phyloP scores from a whole-genome alignment of 2,329 filamentous ascomycete genomes.

The Ophiostoma ulmi region DNA sequence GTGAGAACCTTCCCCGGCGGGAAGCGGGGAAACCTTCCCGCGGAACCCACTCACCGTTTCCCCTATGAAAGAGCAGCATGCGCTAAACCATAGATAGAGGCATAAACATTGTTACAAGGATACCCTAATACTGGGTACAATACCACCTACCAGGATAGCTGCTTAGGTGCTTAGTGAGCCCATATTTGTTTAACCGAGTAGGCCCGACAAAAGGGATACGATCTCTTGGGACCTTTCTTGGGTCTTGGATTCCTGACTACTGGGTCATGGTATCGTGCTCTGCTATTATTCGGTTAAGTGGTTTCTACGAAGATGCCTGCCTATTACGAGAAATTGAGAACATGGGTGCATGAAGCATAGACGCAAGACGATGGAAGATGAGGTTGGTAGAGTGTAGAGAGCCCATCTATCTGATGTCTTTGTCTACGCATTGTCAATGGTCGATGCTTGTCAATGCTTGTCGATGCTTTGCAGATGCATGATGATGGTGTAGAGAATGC shows the following conservation, averaged over 20 bases:
- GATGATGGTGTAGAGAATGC: background rate
- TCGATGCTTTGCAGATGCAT: background rate
- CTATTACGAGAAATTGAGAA: background rate
- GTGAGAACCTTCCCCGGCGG: background rate
- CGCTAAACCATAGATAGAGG: background rate
- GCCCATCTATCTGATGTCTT: background rate
- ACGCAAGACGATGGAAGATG: background rate
- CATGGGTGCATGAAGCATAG: background rate
- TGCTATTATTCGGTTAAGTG: background rate
- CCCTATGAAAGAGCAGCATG: background rate
- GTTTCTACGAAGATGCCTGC: background rate
- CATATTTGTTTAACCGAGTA: slow-evolving; percentile 10
- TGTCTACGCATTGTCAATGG: no score
- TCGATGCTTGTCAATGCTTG: no score
- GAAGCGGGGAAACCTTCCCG: slow-evolving; percentile 1
- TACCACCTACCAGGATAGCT: background rate
- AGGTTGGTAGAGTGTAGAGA: no score
- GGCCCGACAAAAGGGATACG: slow-evolving; percentile 3
- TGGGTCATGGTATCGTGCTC: background rate
- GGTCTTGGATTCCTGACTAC: background rate
- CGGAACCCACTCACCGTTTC: background rate
- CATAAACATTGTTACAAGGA: background rate
- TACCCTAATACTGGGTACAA: background rate
- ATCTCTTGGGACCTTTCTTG: background rate
- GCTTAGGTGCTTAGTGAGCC: background rate